Conservation (phyloP, 257 asterid genomes). For the Nemophila menziesii region DNA sequence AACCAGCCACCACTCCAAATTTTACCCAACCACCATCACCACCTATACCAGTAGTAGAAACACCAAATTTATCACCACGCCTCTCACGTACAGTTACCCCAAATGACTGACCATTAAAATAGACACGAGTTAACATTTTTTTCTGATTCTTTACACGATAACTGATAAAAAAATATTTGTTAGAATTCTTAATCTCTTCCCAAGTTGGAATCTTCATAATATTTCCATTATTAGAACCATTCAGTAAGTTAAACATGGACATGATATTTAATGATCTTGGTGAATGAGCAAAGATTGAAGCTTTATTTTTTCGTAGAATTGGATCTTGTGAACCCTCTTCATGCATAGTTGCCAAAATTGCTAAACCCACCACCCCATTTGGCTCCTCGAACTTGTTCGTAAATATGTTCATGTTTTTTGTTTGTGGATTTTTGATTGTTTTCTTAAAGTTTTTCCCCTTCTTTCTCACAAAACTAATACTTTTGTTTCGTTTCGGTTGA, state of each 20-base stretch:
- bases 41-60: neutral
- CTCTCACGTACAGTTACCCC: too few relatives aligned
- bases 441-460: too few relatives aligned
- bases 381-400: conserved; percentile 40
- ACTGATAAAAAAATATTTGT: too few relatives aligned
- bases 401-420: conserved; percentile 20
- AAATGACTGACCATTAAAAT: too few relatives aligned
- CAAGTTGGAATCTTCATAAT: conserved; percentile 12
- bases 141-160: too few relatives aligned
- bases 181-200: too few relatives aligned
- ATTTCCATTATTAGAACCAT: neutral
- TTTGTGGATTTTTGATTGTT: conserved; percentile 12
- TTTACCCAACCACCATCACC: conserved; percentile 3
- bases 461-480: too few relatives aligned
- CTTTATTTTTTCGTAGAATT: conserved; percentile 12
- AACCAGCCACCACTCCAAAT: conserved; percentile 11
- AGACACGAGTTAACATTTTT: too few relatives aligned
- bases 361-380: conserved; percentile 75
- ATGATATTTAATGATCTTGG: conserved; percentile 48
- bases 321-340: conserved; percentile 20
- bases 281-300: conserved; percentile 33
- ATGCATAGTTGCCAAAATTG: conserved; percentile 55
- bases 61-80: too few relatives aligned
- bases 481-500: too few relatives aligned
- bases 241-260: conserved; percentile 21